phyloP scores from a whole-genome alignment of 768 basidiomycete species.

The Leucogyrophana mollusca region DNA sequence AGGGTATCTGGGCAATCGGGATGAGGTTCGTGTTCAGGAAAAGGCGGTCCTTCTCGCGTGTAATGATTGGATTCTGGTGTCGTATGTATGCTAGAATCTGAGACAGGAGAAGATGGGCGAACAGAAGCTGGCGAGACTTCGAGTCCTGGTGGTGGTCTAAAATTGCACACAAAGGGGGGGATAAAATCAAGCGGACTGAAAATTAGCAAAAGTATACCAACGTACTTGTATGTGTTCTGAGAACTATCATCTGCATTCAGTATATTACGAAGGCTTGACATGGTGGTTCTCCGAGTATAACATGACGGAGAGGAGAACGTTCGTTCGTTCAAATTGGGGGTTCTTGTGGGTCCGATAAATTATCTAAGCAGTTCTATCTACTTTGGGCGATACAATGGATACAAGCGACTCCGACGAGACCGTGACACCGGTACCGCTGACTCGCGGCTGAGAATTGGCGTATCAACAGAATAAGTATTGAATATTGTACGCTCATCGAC shows the following conservation, averaged over 20 bases:
- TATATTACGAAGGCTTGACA: constrained; percentile 57
- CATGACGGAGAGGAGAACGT: constrained; percentile 8
- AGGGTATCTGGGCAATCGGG: constrained; percentile 78
- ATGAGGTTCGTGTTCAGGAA: constrained; percentile 57
- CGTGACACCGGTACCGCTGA: no score
- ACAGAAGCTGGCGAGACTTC: constrained; percentile 28
- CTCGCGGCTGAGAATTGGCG: no score
- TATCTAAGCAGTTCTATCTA: constrained; percentile 21
- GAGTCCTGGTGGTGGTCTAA: constrained; percentile 20
- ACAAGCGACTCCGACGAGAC: no score
- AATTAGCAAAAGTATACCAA: constrained; percentile 10
- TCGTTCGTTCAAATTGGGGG: constrained; percentile 17
- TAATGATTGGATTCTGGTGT: constrained; percentile 19
- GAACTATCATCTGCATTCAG: constrained; percentile 52
- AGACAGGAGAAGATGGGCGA: constrained; percentile 35
- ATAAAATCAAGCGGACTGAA: constrained; percentile 7
- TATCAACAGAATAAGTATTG: no score
- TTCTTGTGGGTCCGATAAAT: constrained; percentile 30
- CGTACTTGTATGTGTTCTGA: constrained; percentile 42
- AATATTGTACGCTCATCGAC: no score
- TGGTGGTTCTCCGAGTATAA: constrained; percentile 29
- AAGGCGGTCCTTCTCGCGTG: constrained; percentile 21
- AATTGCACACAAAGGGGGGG: constrained; percentile 27
- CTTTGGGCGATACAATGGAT: no score
- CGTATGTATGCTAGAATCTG: constrained; percentile 30